Evolutionary conservation across 352 stramenopile genomes (phyloP).

Genomic region (Globisporangium abappressorium): DNA sequence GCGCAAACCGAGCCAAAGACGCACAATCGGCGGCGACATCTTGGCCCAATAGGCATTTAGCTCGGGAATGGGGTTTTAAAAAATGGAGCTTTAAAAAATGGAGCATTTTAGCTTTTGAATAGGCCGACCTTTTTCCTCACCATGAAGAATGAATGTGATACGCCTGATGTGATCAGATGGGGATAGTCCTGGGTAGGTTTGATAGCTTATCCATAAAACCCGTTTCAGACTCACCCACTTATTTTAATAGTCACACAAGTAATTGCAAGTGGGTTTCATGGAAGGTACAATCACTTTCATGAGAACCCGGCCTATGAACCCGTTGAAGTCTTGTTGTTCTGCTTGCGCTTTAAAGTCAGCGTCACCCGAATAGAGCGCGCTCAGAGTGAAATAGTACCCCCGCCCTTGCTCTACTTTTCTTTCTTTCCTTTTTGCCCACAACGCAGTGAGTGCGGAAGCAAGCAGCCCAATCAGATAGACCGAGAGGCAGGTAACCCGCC

Average conservation of each 20-base stretch:
- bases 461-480: neutral
- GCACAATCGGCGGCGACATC: too few relatives aligned
- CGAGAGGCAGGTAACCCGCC: neutral
- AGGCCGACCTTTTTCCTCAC: too few relatives aligned
- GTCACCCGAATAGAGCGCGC: neutral
- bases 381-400: neutral
- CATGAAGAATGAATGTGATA: neutral
- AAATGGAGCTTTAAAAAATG: too few relatives aligned
- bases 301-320: too few relatives aligned
- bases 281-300: too few relatives aligned
- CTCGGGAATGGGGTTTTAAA: too few relatives aligned
- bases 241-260: neutral
- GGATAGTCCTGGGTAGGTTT: neutral
- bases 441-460: neutral
- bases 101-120: too few relatives aligned
- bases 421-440: constrained; percentile 7
- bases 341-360: neutral
- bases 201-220: neutral
- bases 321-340: neutral
- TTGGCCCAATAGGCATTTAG: too few relatives aligned
- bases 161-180: neutral
- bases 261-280: neutral
- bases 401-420: neutral
- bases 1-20: too few relatives aligned
- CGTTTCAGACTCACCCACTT: neutral